A percentile compares a stretch with the other conserved stretches of the same genome.
Conservation (phyloP, 179 eudicot species). For the Patellifolia procumbens region DNA sequence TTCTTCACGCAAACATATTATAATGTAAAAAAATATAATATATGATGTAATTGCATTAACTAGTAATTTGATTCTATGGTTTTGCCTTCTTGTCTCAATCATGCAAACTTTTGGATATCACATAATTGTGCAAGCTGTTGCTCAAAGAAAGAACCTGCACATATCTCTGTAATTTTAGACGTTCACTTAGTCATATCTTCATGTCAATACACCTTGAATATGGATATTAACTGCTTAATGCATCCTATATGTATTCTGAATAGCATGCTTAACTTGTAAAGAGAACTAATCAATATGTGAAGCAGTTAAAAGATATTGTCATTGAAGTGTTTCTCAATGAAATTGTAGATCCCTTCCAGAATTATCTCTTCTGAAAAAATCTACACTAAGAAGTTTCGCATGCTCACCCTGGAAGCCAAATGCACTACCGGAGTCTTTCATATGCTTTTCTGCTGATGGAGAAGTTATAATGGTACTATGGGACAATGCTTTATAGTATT, state of each 20-base stretch:
- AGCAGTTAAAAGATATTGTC: constrained; percentile 24
- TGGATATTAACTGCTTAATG: not conserved
- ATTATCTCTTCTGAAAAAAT: constrained; percentile 72
- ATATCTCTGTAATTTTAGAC: not conserved
- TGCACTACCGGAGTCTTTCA: constrained; percentile 41
- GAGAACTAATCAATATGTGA: not conserved
- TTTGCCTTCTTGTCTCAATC: not conserved
- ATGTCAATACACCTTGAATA: not conserved
- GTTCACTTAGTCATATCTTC: not conserved
- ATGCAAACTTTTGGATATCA: not conserved
- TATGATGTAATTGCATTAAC: not conserved
- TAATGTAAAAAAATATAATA: not conserved
- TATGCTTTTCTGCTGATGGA: constrained; percentile 72
- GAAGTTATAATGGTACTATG: constrained; percentile 63
- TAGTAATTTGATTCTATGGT: not conserved
- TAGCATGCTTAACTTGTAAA: not conserved
- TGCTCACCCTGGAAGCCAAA: constrained; percentile 49
- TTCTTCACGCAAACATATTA: not conserved
- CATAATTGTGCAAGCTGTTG: not conserved
- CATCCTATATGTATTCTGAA: not conserved
- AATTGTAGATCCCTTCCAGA: constrained; percentile 82
- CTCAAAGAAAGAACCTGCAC: not conserved
- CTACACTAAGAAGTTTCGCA: constrained; percentile 64
- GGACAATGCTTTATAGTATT: constrained; percentile 32
- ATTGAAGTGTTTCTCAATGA: constrained; percentile 5